Base-by-base conservation (phyloP, 2,329 filamentous ascomycete genomes). In the Helotiales sp. region DNA sequence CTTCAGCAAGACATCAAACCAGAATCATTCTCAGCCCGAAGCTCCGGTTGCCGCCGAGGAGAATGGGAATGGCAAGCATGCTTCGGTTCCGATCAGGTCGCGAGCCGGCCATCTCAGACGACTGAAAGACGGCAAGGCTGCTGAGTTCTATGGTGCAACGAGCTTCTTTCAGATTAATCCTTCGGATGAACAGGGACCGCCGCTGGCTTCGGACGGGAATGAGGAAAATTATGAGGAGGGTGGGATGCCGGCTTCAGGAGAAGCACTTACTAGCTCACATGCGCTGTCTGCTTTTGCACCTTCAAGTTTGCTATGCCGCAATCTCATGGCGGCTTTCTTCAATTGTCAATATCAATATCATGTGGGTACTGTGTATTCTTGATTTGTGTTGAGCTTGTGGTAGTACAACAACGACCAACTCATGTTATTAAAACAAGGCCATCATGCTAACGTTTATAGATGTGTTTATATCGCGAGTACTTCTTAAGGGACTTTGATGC, bases 381-480 rank as follows among this genome's bases (percentile, higher is more conserved):
- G 9, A 34, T 15, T 34, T 34, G 9, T 9, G 31, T 34, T 15
- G 15, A 9, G 31, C 15, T 9, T 15, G 15, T 15, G 15, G 31
- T 42, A 19, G 10, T 4, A 17, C 22, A 10, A 3, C 5, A 42
- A 5, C n/a, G 12, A 34, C n/a, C 31, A 34, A 10, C n/a, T 15
- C 31, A 34, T 15, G 12, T 34, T 12, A 34, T 34, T 15, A 12
- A 12, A 34, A 2, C 2, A 40, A 19, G 17, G 17, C 1, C 36
- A n/a, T 19, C n/a, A 24, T 48, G 46, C 46, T 48, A 33, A 30
- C 24, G n/a, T 44, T 19, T 31, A 12, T 31, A 48, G 46, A 79
- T 81, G 77, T 74, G 76, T 55, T 70, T 81, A 1, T 81, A 81
- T 58, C 73, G 79, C 29, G 79, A 81, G 61, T 80, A 76, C 58